Evolutionary conservation across 495 filamentous ascomycete species (phyloP).

Genomic region (Penicillium manginii): DNA sequence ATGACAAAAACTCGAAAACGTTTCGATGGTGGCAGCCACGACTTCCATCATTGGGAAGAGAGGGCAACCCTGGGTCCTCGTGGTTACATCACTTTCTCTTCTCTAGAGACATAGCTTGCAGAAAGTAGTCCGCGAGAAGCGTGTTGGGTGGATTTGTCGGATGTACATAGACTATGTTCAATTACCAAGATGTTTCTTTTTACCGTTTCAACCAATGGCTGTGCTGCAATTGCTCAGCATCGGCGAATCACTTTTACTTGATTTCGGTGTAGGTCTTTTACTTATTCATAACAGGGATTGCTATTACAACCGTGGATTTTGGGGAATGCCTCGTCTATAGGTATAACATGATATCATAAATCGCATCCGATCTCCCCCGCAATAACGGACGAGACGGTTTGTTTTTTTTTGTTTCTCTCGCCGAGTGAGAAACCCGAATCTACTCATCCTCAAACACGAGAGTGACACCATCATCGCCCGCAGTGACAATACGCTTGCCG

Average conservation of each 20-base stretch:
- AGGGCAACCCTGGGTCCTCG: constrained; percentile 12
- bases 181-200: constrained; percentile 37
- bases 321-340: constrained; percentile 12
- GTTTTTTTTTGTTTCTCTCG: constrained; percentile 5
- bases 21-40: constrained; percentile 17
- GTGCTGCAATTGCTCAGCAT: too few relatives aligned
- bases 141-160: constrained; percentile 45
- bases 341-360: constrained; percentile 31
- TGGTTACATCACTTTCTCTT: constrained; percentile 16
- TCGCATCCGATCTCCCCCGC: constrained; percentile 10
- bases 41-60: constrained; percentile 8
- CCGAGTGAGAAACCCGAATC: background rate
- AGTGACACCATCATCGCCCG: constrained; percentile 80
- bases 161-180: constrained; percentile 50
- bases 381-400: constrained; percentile 8
- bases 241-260: too few relatives aligned
- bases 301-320: background rate
- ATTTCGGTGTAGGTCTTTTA: background rate
- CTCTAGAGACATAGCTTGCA: constrained; percentile 12
- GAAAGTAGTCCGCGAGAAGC: constrained; percentile 27
- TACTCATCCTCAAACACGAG: constrained; percentile 66
- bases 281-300: background rate
- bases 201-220: constrained; percentile 10
- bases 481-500: constrained; percentile 72
- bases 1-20: constrained; percentile 15